Evolutionary conservation across 2,329 filamentous ascomycete species (phyloP).

Genomic region (Aspergillus chevalieri): DNA sequence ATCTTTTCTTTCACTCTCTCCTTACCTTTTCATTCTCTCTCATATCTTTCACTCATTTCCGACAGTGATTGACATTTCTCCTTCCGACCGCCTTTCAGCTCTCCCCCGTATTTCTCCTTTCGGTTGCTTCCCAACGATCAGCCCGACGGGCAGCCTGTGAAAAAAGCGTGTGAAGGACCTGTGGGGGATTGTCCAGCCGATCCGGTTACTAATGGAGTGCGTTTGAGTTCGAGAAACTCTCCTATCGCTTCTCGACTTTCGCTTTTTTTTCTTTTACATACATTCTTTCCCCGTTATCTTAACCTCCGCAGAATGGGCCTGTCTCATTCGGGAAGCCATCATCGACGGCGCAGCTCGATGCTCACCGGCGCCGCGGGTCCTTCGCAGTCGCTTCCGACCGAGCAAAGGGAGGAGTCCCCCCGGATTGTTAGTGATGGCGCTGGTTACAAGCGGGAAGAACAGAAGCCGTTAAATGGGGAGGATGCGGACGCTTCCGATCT

Average conservation of each 20-base stretch:
- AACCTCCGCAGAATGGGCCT: constrained; percentile 25
- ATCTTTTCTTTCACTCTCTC: neutral
- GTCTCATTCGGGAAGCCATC: constrained; percentile 27
- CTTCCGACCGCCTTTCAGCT: neutral
- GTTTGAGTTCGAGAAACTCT: neutral
- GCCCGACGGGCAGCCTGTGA: neutral
- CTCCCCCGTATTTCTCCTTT: neutral
- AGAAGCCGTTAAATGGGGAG: constrained; percentile 27
- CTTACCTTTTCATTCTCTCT: neutral
- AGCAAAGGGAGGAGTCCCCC: constrained; percentile 29
- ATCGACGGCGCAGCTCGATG: constrained; percentile 35
- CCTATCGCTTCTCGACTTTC: neutral
- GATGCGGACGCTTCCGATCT: constrained; percentile 35
- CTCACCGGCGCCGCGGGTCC: constrained; percentile 46
- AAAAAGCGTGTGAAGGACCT: neutral
- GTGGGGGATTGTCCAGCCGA: neutral
- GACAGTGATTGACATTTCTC: neutral
- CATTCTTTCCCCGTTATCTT: neutral
- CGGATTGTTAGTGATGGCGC: constrained; percentile 18
- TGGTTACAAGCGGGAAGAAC: constrained; percentile 27
- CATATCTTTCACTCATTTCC: neutral
- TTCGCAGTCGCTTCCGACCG: constrained; percentile 29
- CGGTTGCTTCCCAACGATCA: neutral
- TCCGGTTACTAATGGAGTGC: neutral
- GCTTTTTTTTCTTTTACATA: neutral